Conservation (phyloP, 225 moss, liverwort and hornwort species). For the Asterella californica region DNA sequence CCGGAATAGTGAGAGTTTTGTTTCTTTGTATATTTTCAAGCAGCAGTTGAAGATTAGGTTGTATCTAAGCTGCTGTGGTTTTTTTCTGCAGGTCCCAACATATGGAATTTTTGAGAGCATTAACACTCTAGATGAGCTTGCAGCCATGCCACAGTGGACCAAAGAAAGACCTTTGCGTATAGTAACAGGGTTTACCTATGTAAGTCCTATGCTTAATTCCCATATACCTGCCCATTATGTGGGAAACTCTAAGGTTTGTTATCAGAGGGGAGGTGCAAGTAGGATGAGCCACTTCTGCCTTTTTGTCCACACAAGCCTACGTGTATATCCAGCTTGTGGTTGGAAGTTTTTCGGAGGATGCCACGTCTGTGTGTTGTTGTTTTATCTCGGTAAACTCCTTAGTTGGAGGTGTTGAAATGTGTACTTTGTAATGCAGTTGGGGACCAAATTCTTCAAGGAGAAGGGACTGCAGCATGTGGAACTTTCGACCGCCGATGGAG, state of each 20-base stretch:
- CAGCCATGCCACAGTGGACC: constrained; percentile 96
- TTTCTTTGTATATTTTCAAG: neutral
- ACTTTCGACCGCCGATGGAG: constrained; percentile 90
- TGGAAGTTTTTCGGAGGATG: neutral
- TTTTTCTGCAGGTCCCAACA: constrained; percentile 73
- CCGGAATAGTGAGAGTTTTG: neutral
- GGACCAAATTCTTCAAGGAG: constrained; percentile 67
- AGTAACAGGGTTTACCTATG: constrained; percentile 81
- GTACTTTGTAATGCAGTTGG: constrained; percentile 50
- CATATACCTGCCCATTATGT: neutral
- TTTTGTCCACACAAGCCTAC: neutral
- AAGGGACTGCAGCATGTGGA: constrained; percentile 79
- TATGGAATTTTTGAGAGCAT: constrained; percentile 95
- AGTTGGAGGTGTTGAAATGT: neutral
- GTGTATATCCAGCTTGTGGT: neutral
- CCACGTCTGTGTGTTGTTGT: neutral
- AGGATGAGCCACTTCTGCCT: neutral
- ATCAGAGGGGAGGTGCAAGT: neutral
- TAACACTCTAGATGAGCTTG: constrained; percentile 62
- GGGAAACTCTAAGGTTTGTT: neutral
- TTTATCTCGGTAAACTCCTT: neutral
- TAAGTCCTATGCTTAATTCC: constrained; percentile 20
- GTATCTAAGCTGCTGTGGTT: neutral
- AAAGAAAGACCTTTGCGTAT: constrained; percentile 75
- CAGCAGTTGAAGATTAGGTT: neutral